Evolutionary conservation across 139 green algal species (phyloP), one percentile per base, ranked within the genome.

Genomic region (Coelastrella sp.): DNA sequence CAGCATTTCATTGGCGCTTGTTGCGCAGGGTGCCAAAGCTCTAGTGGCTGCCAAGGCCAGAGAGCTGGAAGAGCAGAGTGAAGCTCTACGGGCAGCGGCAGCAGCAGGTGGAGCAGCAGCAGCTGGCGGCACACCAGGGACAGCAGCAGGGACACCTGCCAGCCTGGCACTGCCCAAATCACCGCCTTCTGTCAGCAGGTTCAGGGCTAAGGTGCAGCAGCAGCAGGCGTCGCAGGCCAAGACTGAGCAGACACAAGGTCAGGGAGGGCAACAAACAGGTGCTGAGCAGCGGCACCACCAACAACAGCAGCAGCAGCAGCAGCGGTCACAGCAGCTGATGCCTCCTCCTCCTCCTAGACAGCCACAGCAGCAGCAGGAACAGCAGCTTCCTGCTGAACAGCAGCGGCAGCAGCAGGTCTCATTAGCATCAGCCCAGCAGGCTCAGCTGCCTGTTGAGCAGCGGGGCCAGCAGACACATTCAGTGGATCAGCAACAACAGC

Each of bases 31-130:
- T 61, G 85, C 85, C 73, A 90, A 75, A 23, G 85, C 81, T 20
- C 59, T 76, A 10, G 73, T 83, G 14, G 83, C 87, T 10, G 87
- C 88, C 17, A 92, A 89, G 19, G 93, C 93, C 4, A 65, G 92
- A 7, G 64, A 93, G 61, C 86, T 95, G 14, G 71, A 77, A 54
- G 61, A 90, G 56, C 82, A 89, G 7, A 86, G 77, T 6, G 68
- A 88, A 17, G 83, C 83, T 6, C 83, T 88, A 17, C 47, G 61
- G 54, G 83, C 83, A 61, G 64, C 79, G 73, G 68, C 23, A 80
- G 81, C 83, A 80, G 58, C 17, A n/a, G 22, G 16, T 19, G 57
- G 7, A n/a, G 47, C 68, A 68, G 57, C 84, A 54, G 17, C 78
- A 59, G 16, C 82, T 57, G 64, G 56, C 32, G 47, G 20, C 7